These are phyloP conservation scores for Chaetomium fimeti DNA, from an alignment of 495 filamentous ascomycete species.

Conservation along the genomic window DNA sequence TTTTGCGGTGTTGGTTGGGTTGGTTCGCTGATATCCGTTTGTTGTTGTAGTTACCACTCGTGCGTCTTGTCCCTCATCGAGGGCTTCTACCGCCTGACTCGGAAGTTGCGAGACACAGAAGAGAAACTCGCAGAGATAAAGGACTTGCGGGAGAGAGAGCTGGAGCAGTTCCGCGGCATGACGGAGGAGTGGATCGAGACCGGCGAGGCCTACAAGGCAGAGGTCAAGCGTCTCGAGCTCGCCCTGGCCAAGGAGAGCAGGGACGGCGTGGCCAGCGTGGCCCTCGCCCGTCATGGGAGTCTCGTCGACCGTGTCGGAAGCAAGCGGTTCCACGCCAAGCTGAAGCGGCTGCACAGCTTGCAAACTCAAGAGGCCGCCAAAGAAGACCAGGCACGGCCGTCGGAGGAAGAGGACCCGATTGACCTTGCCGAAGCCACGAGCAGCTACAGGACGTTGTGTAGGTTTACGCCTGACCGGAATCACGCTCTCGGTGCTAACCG, in stretches of 20 bases:
- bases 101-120: conserved; percentile 23
- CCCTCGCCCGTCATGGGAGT: conserved; percentile 46
- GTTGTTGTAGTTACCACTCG: conserved; percentile 38
- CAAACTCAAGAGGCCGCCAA: conserved; percentile 15
- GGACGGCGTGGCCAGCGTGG: conserved; percentile 49
- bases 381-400: not conserved
- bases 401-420: not conserved
- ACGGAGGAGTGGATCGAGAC: conserved; percentile 45
- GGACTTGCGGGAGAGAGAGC: conserved; percentile 38
- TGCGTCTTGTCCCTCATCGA: conserved; percentile 45
- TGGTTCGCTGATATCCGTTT: not conserved
- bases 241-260: conserved; percentile 46
- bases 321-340: conserved; percentile 36
- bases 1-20: not conserved
- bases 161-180: conserved; percentile 40
- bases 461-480: not conserved
- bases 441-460: conserved; percentile 23
- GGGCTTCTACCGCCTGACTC: conserved; percentile 34
- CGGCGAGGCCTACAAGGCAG: conserved; percentile 44
- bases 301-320: conserved; percentile 39
- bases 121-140: conserved; percentile 33
- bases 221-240: conserved; percentile 52
- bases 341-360: conserved; percentile 33
- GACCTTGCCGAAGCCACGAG: conserved; percentile 10
- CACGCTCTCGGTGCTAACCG: not conserved